Conservation (phyloP, 2,329 filamentous ascomycete genomes). For the Sordariomycetes sp. region DNA sequence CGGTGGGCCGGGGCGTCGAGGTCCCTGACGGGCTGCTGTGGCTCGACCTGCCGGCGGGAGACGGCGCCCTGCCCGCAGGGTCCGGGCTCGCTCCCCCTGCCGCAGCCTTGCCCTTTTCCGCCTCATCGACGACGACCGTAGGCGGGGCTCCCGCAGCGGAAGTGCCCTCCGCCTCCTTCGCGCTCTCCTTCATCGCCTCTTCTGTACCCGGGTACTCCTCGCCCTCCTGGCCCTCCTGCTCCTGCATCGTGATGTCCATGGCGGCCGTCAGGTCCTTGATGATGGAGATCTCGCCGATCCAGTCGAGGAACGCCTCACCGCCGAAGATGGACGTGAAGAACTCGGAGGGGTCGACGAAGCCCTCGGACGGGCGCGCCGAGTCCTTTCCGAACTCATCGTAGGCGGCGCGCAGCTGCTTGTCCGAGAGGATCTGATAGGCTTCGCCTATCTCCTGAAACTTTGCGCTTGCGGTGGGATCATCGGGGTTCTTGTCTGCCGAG, state of each 20-base stretch:
- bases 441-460: slow-evolving; percentile 84
- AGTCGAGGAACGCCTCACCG: slow-evolving; percentile 87
- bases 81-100: slow-evolving; percentile 10
- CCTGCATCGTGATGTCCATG: slow-evolving; percentile 92
- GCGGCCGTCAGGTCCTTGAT: slow-evolving; percentile 98
- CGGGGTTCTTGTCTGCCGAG: slow-evolving; percentile 81
- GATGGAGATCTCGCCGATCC: slow-evolving; percentile 94
- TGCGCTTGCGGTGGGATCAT: slow-evolving; percentile 83
- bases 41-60: slow-evolving; percentile 8
- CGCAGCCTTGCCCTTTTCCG: slow-evolving; percentile 13
- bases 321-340: slow-evolving; percentile 99
- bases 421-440: slow-evolving; percentile 70
- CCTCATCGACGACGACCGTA: slow-evolving; percentile 22
- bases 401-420: slow-evolving; percentile 72
- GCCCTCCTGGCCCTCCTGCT: slow-evolving; percentile 21
- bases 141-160: slow-evolving; percentile 18
- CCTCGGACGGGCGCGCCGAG: slow-evolving; percentile 75
- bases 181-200: slow-evolving; percentile 41
- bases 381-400: slow-evolving; percentile 99
- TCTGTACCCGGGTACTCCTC: slow-evolving; percentile 43
- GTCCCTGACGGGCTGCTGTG: slow-evolving; percentile 17
- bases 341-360: slow-evolving; percentile 90
- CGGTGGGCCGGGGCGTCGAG: slow-evolving; percentile 26
- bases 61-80: slow-evolving; percentile 22
- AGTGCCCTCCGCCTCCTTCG: slow-evolving; percentile 23